phyloP scores from a whole-genome alignment of 805 yeast species.

The Alloascoidea hylecoeti region DNA sequence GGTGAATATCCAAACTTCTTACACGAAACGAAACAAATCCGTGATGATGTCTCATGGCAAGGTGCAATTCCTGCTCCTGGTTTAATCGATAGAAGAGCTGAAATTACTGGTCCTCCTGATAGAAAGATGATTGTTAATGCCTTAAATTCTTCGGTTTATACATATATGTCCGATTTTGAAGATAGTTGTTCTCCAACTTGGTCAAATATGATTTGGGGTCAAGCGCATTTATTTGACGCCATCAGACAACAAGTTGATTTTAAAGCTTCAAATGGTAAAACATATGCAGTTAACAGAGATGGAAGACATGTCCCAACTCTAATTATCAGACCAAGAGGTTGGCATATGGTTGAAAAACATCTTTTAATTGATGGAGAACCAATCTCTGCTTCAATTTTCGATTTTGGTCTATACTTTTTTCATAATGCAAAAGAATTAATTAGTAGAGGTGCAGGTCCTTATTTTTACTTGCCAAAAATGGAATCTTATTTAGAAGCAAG shows the following conservation, averaged over 20 bases:
- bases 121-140: slow-evolving; percentile 68
- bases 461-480: slow-evolving; percentile 65
- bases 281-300: slow-evolving; percentile 35
- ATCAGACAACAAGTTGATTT: slow-evolving; percentile 39
- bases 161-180: slow-evolving; percentile 69
- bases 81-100: slow-evolving; percentile 56
- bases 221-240: slow-evolving; percentile 55
- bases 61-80: slow-evolving; percentile 62
- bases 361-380: slow-evolving; percentile 55
- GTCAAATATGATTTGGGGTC: slow-evolving; percentile 54
- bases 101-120: slow-evolving; percentile 67
- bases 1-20: slow-evolving; percentile 58
- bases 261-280: slow-evolving; percentile 19
- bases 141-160: slow-evolving; percentile 51
- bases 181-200: slow-evolving; percentile 64
- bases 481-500: slow-evolving; percentile 67
- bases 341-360: slow-evolving; percentile 62
- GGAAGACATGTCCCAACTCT: slow-evolving; percentile 39
- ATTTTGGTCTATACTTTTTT: slow-evolving; percentile 57
- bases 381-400: slow-evolving; percentile 50
- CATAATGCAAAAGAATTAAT: slow-evolving; percentile 50
- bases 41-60: slow-evolving; percentile 57
- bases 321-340: slow-evolving; percentile 48
- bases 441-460: slow-evolving; percentile 50
- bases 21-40: slow-evolving; percentile 46